phyloP scores from a whole-genome alignment of 2,329 filamentous ascomycete species.

The Trichocomaceae sp. region DNA sequence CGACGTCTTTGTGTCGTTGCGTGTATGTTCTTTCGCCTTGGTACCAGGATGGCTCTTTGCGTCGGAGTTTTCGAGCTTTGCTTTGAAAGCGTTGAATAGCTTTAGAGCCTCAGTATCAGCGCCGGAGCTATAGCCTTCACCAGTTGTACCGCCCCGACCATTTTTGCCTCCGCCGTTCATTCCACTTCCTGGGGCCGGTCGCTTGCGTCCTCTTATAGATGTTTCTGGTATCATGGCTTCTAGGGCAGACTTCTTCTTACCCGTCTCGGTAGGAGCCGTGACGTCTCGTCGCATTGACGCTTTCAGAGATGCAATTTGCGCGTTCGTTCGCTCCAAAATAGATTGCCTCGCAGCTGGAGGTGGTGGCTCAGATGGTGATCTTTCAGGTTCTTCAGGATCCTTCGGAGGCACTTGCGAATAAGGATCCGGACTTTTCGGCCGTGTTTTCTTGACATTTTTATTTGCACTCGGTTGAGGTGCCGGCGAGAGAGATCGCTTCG shows the following conservation, averaged over 20 bases:
- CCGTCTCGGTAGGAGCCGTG: constrained; percentile 25
- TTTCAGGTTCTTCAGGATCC: constrained; percentile 37
- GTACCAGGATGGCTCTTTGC: constrained; percentile 18
- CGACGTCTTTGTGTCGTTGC: background rate
- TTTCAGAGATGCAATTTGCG: constrained; percentile 41
- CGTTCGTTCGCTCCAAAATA: constrained; percentile 37
- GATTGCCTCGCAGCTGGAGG: constrained; percentile 30
- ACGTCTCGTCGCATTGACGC: constrained; percentile 43
- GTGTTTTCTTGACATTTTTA: constrained; percentile 24
- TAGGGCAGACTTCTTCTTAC: constrained; percentile 40
- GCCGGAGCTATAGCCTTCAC: constrained; percentile 42
- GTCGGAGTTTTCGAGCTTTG: constrained; percentile 56
- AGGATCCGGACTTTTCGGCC: constrained; percentile 35
- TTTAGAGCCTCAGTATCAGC: constrained; percentile 60
- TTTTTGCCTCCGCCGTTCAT: constrained; percentile 15
- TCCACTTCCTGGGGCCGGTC: constrained; percentile 33
- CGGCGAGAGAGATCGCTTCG: constrained; percentile 31
- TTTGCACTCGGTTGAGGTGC: constrained; percentile 23
- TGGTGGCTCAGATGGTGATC: constrained; percentile 23
- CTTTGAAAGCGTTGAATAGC: constrained; percentile 71
- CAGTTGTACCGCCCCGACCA: constrained; percentile 49
- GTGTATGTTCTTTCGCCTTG: constrained; percentile 14
- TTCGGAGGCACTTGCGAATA: constrained; percentile 40
- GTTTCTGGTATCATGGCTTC: constrained; percentile 44
- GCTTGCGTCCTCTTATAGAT: constrained; percentile 41